Conservation (phyloP, 2,329 filamentous ascomycete species). For the Stachybotrys chartarum region DNA sequence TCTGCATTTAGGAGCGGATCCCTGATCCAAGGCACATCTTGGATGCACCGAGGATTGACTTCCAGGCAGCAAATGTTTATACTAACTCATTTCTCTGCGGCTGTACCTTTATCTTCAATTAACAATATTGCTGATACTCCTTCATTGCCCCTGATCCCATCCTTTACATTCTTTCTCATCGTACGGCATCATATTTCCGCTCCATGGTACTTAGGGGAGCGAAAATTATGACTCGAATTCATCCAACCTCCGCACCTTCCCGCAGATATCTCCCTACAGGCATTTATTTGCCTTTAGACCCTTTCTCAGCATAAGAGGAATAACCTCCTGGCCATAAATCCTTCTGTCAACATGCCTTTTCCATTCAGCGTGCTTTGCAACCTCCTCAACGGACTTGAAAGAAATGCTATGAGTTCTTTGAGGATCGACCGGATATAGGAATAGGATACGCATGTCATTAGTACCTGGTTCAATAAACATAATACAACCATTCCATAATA, state of each 20-base stretch:
- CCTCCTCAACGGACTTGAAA: constrained; percentile 51
- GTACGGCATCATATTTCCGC: too few relatives aligned
- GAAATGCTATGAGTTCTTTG: constrained; percentile 33
- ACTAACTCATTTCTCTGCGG: not conserved
- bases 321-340: not conserved
- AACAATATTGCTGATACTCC: not conserved
- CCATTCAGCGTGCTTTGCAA: constrained; percentile 60
- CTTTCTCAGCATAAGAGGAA: not conserved
- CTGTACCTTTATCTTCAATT: not conserved
- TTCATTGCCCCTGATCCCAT: too few relatives aligned
- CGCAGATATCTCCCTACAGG: not conserved
- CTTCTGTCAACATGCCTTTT: constrained; percentile 41
- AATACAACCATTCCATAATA: constrained; percentile 45
- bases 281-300: not conserved
- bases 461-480: constrained; percentile 59
- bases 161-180: too few relatives aligned
- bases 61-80: not conserved
- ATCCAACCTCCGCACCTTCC: not conserved
- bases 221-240: too few relatives aligned
- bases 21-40: not conserved
- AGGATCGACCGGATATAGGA: constrained; percentile 10
- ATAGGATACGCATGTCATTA: constrained; percentile 27
- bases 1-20: not conserved
- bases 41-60: not conserved
- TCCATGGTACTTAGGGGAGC: too few relatives aligned